phyloP scores from a whole-genome alignment of 2,329 filamentous ascomycete species.

The Penicillium frequentans region DNA sequence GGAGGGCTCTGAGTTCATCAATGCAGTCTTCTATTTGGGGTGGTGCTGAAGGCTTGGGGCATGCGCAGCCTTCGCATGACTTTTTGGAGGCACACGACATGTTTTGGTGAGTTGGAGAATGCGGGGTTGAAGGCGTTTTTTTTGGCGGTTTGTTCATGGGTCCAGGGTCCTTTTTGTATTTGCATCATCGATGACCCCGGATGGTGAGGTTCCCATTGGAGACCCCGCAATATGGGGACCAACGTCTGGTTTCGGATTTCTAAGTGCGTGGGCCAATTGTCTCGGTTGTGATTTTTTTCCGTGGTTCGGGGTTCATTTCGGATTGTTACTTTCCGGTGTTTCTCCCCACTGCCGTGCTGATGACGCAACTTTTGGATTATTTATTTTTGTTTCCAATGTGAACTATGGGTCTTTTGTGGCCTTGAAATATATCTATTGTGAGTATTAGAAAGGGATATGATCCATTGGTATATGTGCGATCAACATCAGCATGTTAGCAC shows the following conservation, averaged over 20 bases:
- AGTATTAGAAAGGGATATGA: neutral
- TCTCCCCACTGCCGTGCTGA: too few relatives aligned
- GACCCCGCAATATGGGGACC: neutral
- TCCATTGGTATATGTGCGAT: neutral
- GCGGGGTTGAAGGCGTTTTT: neutral
- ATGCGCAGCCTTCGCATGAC: constrained; percentile 38
- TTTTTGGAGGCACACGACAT: constrained; percentile 7
- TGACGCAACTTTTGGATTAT: neutral
- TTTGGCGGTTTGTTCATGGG: neutral
- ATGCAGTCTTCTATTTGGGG: constrained; percentile 44
- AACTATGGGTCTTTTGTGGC: neutral
- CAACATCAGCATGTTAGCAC: neutral
- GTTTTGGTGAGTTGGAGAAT: neutral
- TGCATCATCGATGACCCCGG: neutral
- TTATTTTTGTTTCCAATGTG: neutral
- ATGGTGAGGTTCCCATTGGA: neutral
- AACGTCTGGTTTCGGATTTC: neutral
- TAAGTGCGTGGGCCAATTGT: neutral
- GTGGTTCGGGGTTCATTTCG: neutral
- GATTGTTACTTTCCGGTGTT: neutral
- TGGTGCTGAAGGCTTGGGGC: constrained; percentile 19
- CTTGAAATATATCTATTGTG: neutral
- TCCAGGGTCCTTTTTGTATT: neutral
- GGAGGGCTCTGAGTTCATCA: constrained; percentile 39
- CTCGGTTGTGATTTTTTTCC: neutral